A percentile compares a stretch with the other conserved stretches of the same genome.
Evolutionary conservation across 495 filamentous ascomycete genomes (phyloP).

Genomic region (Penicillium dipodomyicola): DNA sequence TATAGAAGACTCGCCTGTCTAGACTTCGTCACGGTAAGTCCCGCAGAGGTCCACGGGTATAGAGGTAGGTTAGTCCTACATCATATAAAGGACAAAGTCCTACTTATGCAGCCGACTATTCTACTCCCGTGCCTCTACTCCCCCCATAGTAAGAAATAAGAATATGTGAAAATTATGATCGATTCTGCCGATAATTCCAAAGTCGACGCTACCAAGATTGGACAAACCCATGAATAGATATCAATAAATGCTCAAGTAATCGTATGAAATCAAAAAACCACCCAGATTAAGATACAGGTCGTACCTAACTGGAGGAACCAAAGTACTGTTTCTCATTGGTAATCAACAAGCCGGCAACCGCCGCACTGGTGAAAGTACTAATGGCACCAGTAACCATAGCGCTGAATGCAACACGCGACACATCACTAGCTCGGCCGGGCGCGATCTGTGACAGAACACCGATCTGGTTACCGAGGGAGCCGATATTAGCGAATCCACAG

Average conservation of each 20-base stretch:
- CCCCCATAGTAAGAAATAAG: no score
- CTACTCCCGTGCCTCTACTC: no score
- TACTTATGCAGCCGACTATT: neutral
- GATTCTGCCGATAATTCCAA: neutral
- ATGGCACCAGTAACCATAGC: constrained; percentile 77
- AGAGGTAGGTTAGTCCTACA: neutral
- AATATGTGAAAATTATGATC: neutral
- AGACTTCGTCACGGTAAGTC: neutral
- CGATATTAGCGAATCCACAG: constrained; percentile 79
- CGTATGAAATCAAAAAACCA: neutral
- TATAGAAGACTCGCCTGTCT: neutral
- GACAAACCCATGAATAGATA: neutral
- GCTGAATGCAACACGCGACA: constrained; percentile 70
- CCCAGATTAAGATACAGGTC: neutral
- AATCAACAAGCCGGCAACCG: constrained; percentile 73
- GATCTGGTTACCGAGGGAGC: constrained; percentile 80
- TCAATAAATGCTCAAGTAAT: neutral
- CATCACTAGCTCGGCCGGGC: constrained; percentile 68
- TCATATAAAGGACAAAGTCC: neutral
- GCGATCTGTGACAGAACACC: constrained; percentile 80
- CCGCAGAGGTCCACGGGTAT: neutral
- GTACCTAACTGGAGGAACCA: neutral
- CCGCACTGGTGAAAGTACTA: constrained; percentile 75
- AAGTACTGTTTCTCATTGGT: constrained; percentile 50
- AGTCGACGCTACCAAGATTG: neutral